These are phyloP conservation scores for Silene uniflora DNA, from an alignment of 148 eudicot species.

Conservation along the genomic window DNA sequence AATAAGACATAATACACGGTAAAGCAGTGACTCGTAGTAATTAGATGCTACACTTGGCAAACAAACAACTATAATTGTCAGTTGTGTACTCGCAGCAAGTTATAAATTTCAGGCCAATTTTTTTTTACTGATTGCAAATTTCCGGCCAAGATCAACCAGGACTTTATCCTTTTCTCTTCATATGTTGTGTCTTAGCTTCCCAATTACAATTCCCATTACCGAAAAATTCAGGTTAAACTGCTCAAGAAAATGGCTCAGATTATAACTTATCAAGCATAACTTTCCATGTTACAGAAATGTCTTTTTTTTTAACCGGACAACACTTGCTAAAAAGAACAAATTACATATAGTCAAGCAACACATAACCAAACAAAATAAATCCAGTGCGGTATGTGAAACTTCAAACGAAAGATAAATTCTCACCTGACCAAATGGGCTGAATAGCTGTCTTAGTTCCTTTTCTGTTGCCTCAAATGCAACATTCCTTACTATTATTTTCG, in stretches of 20 bases:
- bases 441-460: conserved; percentile 80
- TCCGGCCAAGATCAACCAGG: no score
- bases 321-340: not conserved
- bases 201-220: not conserved
- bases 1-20: not conserved
- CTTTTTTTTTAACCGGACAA: not conserved
- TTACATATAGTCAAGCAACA: not conserved
- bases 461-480: conserved; percentile 98
- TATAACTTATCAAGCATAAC: not conserved
- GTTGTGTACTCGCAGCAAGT: not conserved
- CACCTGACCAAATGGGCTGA: conserved; percentile 94
- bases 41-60: not conserved
- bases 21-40: not conserved
- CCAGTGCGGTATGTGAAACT: not conserved
- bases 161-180: no score
- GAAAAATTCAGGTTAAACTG: not conserved
- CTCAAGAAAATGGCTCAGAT: not conserved
- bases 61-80: not conserved
- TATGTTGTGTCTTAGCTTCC: not conserved
- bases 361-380: not conserved
- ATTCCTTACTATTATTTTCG: conserved; percentile 84
- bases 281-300: not conserved
- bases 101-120: not conserved
- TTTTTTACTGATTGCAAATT: no score
- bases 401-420: not conserved